Percentiles rank a stretch among this genome's conserved stretches.
Evolutionary conservation across 202 grass and related monocot species (phyloP).

Genomic region (Bolboschoenoplectus hybrid): DNA sequence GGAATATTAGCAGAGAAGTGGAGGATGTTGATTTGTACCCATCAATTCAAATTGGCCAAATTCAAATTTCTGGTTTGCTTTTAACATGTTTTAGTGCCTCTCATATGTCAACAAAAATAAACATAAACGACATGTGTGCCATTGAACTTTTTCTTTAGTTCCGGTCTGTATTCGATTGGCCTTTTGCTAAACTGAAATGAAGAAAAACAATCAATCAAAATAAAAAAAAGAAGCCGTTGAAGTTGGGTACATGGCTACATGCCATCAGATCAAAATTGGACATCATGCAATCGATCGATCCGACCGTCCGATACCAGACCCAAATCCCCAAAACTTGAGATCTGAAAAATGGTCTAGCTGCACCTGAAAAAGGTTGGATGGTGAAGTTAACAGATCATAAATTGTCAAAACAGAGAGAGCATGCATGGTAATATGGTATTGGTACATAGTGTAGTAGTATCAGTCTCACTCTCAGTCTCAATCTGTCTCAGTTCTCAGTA

Average conservation of each 20-base stretch:
- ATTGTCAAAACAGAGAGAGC: constrained; percentile 18
- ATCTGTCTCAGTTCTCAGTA: too few relatives aligned
- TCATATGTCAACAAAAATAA: background rate
- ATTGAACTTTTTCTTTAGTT: constrained; percentile 10
- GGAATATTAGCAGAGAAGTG: background rate
- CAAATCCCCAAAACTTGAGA: constrained; percentile 26
- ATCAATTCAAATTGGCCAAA: background rate
- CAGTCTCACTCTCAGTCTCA: too few relatives aligned
- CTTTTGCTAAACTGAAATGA: background rate
- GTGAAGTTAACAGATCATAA: constrained; percentile 37
- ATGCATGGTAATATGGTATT: background rate
- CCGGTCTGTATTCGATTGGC: background rate
- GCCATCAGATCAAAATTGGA: background rate
- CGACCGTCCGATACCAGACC: background rate
- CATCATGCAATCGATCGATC: background rate
- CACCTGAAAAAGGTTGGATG: constrained; percentile 7
- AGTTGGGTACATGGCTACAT: background rate
- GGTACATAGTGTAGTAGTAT: background rate
- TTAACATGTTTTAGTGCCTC: background rate
- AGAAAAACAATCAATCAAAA: background rate
- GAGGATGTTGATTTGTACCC: background rate
- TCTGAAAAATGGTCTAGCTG: constrained; percentile 15
- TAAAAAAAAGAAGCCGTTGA: background rate
- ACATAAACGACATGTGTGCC: background rate
- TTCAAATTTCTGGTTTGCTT: background rate